A percentile compares a stretch with the other conserved stretches of the same genome.
Conservation (phyloP, 495 filamentous ascomycete genomes). For the Sordaria brevicollis region DNA sequence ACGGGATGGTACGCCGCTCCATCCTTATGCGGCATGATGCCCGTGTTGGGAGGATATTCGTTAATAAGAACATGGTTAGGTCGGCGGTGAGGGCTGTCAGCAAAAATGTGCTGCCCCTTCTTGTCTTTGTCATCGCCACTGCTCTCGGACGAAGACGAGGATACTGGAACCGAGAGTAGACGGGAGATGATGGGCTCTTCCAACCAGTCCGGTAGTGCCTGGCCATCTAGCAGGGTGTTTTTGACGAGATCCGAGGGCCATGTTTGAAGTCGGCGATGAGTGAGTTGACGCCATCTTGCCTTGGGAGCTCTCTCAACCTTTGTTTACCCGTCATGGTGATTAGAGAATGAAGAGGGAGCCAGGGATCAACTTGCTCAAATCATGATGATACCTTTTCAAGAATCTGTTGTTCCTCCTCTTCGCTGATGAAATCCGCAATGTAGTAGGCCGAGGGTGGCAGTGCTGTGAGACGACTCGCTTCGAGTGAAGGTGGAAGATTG, state of each 20-base stretch:
- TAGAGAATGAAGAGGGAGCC: slow-evolving; percentile 6
- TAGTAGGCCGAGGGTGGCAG: slow-evolving; percentile 70
- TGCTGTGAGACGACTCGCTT: slow-evolving; percentile 42
- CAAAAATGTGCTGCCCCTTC: slow-evolving; percentile 45
- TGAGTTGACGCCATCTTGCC: slow-evolving; percentile 75
- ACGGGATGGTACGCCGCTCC: slow-evolving; percentile 76
- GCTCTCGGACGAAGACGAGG: slow-evolving; percentile 1
- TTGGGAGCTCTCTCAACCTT: slow-evolving; percentile 52
- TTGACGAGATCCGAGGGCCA: slow-evolving; percentile 70
- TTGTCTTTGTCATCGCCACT: slow-evolving; percentile 4
- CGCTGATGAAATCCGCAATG: slow-evolving; percentile 74
- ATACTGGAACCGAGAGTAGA: slow-evolving; percentile 43
- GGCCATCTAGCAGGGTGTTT: slow-evolving; percentile 61
- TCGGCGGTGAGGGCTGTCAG: slow-evolving; percentile 53
- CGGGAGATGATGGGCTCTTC: slow-evolving; percentile 57
- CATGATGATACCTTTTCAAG: slow-evolving; percentile 49
- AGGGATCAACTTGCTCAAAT: not conserved
- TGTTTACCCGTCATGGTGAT: not conserved
- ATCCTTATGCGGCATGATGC: slow-evolving; percentile 96
- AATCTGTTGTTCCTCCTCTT: slow-evolving; percentile 61
- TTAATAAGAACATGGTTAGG: slow-evolving; percentile 94
- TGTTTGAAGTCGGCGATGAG: slow-evolving; percentile 80
- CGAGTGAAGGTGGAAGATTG: slow-evolving; percentile 31
- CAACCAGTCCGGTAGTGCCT: slow-evolving; percentile 69
- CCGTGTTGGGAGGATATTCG: slow-evolving; percentile 78